phyloP scores from a whole-genome alignment of 2,329 filamentous ascomycete genomes.

The Nannizzia gypsea region DNA sequence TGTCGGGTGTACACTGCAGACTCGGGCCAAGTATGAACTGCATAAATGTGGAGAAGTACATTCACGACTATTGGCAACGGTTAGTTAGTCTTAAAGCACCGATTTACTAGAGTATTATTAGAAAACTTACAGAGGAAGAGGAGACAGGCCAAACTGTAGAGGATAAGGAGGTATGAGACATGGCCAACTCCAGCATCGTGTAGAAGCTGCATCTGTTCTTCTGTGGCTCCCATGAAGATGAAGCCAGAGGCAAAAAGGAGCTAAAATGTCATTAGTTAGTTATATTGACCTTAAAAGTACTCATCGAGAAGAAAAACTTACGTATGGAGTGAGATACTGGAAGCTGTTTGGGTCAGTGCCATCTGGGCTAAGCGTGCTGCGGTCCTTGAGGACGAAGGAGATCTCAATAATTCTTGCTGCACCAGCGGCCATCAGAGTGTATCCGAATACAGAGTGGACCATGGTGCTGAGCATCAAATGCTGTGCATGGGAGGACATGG shows the following conservation, averaged over 20 bases:
- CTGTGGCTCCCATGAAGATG: constrained; percentile 93
- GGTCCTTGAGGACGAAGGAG: constrained; percentile 71
- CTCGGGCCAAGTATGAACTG: constrained; percentile 45
- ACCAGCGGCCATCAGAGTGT: constrained; percentile 86
- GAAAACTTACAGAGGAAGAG: constrained; percentile 63
- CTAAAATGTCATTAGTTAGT: constrained; percentile 37
- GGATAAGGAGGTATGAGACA: constrained; percentile 81
- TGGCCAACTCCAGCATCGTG: constrained; percentile 65
- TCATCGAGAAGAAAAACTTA: constrained; percentile 37
- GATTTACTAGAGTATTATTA: constrained; percentile 9
- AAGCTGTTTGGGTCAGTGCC: constrained; percentile 60
- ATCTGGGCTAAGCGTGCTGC: constrained; percentile 51
- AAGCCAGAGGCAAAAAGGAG: constrained; percentile 86
- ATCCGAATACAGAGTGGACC: constrained; percentile 83
- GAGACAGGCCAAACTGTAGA: constrained; percentile 82
- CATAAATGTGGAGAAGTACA: constrained; percentile 75
- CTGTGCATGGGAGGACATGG: constrained; percentile 87
- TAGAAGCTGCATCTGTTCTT: constrained; percentile 83
- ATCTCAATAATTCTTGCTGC: constrained; percentile 80
- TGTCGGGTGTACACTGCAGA: constrained; percentile 17
- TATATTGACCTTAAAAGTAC: not conserved
- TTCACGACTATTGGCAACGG: constrained; percentile 51
- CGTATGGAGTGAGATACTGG: constrained; percentile 58
- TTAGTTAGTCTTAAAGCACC: constrained; percentile 7
- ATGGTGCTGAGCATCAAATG: constrained; percentile 70